Percentiles rank a stretch among this genome's conserved stretches.
Conservation (phyloP, 2,329 filamentous ascomycete genomes). For the Purpureocillium takamizusanense region DNA sequence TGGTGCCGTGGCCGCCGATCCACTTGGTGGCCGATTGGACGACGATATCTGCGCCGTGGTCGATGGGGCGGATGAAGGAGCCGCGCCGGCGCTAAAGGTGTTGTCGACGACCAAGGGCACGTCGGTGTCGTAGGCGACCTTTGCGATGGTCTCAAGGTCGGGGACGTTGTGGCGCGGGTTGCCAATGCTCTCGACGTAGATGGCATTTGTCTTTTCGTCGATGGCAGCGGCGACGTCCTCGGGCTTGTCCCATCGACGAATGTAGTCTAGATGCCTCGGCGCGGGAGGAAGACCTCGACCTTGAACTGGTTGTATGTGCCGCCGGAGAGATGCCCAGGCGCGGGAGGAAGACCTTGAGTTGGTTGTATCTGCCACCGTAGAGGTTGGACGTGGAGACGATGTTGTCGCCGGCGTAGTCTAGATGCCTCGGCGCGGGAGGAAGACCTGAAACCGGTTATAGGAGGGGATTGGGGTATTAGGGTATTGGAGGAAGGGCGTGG, state of each 20-base stretch:
- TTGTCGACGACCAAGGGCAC: conserved; percentile 74
- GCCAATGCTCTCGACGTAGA: conserved; percentile 87
- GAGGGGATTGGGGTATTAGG: too few relatives aligned
- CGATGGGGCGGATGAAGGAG: conserved; percentile 78
- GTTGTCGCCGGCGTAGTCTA: conserved; percentile 86
- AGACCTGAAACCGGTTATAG: too few relatives aligned
- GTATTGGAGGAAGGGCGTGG: too few relatives aligned
- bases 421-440: too few relatives aligned
- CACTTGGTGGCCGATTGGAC: conserved; percentile 94
- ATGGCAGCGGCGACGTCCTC: conserved; percentile 75
- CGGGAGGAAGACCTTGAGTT: conserved; percentile 84
- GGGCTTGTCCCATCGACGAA: conserved; percentile 76
- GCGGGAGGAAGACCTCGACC: too few relatives aligned
- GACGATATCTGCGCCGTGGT: conserved; percentile 87
- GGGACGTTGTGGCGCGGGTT: conserved; percentile 92
- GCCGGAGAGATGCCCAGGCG: too few relatives aligned
- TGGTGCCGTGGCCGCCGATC: conserved; percentile 94
- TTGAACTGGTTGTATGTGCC: too few relatives aligned
- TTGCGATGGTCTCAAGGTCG: conserved; percentile 79
- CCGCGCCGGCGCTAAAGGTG: conserved; percentile 90
- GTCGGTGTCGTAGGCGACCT: conserved; percentile 62
- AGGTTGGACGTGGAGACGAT: conserved; percentile 85
- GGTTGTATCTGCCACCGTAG: conserved; percentile 95
- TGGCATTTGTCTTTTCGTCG: conserved; percentile 86
- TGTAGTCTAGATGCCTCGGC: conserved; percentile 78